Evolutionary conservation across 2,329 filamentous ascomycete species (phyloP).

Genomic region (Bisporella sp.): DNA sequence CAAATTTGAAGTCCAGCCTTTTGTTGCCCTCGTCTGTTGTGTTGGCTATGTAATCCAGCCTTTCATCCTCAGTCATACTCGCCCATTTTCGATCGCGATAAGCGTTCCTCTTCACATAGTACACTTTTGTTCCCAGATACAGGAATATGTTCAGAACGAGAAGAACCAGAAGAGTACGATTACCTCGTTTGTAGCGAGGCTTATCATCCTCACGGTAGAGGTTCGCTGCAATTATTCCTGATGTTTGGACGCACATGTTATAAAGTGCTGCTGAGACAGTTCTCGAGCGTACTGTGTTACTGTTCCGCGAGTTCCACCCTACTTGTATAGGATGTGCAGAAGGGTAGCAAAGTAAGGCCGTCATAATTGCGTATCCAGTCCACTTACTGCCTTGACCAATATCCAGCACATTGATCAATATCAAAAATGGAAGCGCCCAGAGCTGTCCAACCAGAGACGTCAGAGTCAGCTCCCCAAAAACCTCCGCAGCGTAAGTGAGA

Average conservation of each 20-base stretch:
- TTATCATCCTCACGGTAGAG: conserved; percentile 35
- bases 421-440: conserved; percentile 53
- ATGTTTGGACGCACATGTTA: conserved; percentile 45
- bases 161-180: conserved; percentile 47
- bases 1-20: conserved; percentile 20
- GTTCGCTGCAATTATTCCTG: conserved; percentile 29
- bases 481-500: conserved; percentile 34
- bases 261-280: conserved; percentile 59
- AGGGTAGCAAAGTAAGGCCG: conserved; percentile 34
- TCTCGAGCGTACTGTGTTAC: conserved; percentile 52
- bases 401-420: conserved; percentile 34
- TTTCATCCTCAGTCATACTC: conserved; percentile 37
- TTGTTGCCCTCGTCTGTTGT: conserved; percentile 36
- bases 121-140: conserved; percentile 38
- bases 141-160: conserved; percentile 37
- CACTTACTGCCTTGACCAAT: conserved; percentile 33
- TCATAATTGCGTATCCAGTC: conserved; percentile 36
- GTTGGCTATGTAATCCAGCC: conserved; percentile 36
- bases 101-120: conserved; percentile 39
- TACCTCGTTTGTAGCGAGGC: conserved; percentile 47
- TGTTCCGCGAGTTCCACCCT: conserved; percentile 42
- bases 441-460: conserved; percentile 43
- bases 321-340: conserved; percentile 41
- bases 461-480: conserved; percentile 42
- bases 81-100: conserved; percentile 34